These are phyloP conservation scores for Ilyonectria destructans DNA, from an alignment of 2,329 filamentous ascomycete genomes.

Conservation along the genomic window DNA sequence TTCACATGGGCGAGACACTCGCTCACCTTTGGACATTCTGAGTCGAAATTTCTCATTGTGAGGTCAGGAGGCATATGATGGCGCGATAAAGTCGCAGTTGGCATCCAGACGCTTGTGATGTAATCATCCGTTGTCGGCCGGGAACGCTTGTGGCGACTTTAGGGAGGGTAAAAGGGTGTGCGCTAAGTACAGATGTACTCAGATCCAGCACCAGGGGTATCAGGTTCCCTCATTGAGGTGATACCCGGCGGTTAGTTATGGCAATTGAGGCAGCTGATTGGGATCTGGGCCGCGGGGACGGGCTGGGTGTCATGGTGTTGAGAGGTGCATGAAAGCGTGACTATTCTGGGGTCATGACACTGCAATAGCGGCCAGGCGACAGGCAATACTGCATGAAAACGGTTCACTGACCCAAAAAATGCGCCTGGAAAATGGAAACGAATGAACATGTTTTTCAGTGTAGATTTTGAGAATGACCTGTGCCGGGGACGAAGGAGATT, in stretches of 20 bases:
- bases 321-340: constrained; percentile 40
- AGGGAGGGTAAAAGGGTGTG: constrained; percentile 27
- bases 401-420: neutral
- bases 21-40: neutral
- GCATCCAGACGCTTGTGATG: constrained; percentile 26
- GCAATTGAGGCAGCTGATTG: constrained; percentile 50
- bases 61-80: constrained; percentile 34
- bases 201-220: constrained; percentile 30
- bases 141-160: constrained; percentile 19
- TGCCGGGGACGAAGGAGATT: neutral
- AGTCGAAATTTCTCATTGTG: constrained; percentile 3
- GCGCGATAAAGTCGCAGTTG: constrained; percentile 3
- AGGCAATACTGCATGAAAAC: constrained; percentile 24
- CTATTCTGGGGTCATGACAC: constrained; percentile 39
- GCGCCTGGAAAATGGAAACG: neutral
- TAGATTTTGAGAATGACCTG: neutral
- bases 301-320: constrained; percentile 38
- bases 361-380: constrained; percentile 5
- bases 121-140: constrained; percentile 24
- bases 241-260: constrained; percentile 21
- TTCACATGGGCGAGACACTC: constrained; percentile 41
- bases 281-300: constrained; percentile 39
- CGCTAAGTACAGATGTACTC: constrained; percentile 41
- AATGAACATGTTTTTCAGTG: neutral
- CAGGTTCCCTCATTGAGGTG: constrained; percentile 1